These are phyloP conservation scores for Botryotinia narcissicola DNA, from an alignment of 2,329 filamentous ascomycete genomes.

Conservation along the genomic window DNA sequence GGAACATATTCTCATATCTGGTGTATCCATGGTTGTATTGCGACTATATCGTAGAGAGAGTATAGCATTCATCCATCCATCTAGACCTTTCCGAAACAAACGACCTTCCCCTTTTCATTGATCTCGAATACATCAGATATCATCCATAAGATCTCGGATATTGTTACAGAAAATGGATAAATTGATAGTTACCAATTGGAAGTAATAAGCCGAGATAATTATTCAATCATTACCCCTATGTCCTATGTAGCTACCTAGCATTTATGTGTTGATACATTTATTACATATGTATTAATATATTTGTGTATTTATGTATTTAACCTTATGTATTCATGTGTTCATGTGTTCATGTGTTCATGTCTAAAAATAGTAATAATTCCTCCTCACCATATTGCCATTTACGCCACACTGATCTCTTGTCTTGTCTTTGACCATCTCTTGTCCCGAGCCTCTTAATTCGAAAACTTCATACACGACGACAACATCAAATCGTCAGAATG, in stretches of 20 bases:
- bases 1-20: background rate
- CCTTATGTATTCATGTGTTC: fast-evolving
- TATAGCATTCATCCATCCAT: background rate
- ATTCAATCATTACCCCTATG: background rate
- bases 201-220: background rate
- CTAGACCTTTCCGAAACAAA: constrained; percentile 1
- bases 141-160: background rate
- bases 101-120: background rate
- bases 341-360: background rate
- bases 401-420: background rate
- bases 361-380: background rate
- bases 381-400: background rate
- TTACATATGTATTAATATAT: background rate
- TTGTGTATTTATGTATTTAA: background rate
- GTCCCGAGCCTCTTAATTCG: background rate
- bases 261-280: background rate
- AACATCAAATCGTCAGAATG: background rate
- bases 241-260: no score
- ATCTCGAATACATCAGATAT: background rate
- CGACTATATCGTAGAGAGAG: background rate
- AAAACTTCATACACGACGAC: background rate
- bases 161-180: background rate
- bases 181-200: background rate
- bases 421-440: background rate
- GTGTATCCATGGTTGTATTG: background rate